Evolutionary conservation across 305 asterid genomes (phyloP), one percentile per base, ranked within the genome.

Genomic region (Solanum hybrid): DNA sequence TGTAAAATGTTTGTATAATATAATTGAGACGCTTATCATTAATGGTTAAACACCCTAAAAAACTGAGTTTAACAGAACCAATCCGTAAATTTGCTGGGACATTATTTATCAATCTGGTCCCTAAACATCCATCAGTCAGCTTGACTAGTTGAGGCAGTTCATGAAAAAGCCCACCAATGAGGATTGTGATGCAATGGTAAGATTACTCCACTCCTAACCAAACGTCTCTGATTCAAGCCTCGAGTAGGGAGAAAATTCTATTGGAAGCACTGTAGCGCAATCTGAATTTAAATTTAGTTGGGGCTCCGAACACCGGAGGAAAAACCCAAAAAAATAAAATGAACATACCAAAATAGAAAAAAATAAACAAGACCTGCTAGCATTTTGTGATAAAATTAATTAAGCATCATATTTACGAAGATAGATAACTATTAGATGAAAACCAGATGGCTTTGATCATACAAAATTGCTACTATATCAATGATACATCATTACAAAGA

Each of bases 141-240:
- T 67, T 10, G 74, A n/a, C 3, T 67, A 67, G 29, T 5, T 67
- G 75, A 67, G 75, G 31, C 74, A 67, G 14, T 67, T 67, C 1
- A 67, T n/a, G 69, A 57, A 57, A 57, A 18, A 57, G 11, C 69
- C 69, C 69, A 57, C 69, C 24, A 57, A 61, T 0, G 11, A 1
- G 71, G 26, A 0, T 61, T 61, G 71, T 22, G 11, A 20, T 61
- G 26, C 71, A 6, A 0, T 57, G 11, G 0, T 61, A 20, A 0
- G n/a, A 51, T 2, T 51, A 0, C 11, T 61, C 12, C 71, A 61
- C 12, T 22, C 28, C 4, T 22, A 61, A 61, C 1, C 28, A 61
- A 22, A 61, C 1, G 3, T 61, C 0, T 61, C 69, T 0, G 0
- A 57, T 57, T 57, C 1, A 0, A 57, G 11, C 73, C 6, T 5